phyloP scores from a whole-genome alignment of 2,329 filamentous ascomycete species.

The Epichloe festucae region DNA sequence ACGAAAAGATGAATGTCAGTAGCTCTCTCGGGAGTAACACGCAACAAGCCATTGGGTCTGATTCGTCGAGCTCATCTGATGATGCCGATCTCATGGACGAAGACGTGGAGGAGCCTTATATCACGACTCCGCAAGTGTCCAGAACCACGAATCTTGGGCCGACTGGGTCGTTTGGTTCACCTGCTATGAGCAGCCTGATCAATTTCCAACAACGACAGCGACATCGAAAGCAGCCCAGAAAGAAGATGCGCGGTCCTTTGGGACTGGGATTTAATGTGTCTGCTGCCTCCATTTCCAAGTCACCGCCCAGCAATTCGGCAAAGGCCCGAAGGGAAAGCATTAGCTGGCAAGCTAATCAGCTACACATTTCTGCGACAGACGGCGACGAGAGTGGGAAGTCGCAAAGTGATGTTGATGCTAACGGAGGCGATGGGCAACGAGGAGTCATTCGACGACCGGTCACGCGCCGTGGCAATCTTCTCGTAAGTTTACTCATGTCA shows the following conservation, averaged over 20 bases:
- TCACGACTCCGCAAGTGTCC: slow-evolving; percentile 68
- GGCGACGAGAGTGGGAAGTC: slow-evolving; percentile 53
- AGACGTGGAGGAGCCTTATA: slow-evolving; percentile 66
- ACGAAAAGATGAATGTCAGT: slow-evolving; percentile 59
- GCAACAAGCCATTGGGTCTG: slow-evolving; percentile 53
- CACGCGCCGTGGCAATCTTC: slow-evolving; percentile 73
- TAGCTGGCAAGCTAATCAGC: slow-evolving; percentile 77
- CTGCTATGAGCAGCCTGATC: slow-evolving; percentile 62
- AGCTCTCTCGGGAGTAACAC: slow-evolving; percentile 62
- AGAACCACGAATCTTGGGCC: slow-evolving; percentile 38
- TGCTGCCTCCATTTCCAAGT: slow-evolving; percentile 46
- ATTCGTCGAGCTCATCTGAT: slow-evolving; percentile 62
- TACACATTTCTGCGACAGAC: slow-evolving; percentile 67
- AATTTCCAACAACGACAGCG: slow-evolving; percentile 72
- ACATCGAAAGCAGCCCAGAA: slow-evolving; percentile 53
- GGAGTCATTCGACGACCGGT: slow-evolving; percentile 74
- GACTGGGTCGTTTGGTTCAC: slow-evolving; percentile 50
- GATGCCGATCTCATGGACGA: slow-evolving; percentile 61
- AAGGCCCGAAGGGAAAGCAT: slow-evolving; percentile 71
- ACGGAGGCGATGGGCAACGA: slow-evolving; percentile 44
- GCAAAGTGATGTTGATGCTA: slow-evolving; percentile 44
- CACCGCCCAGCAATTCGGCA: slow-evolving; percentile 47
- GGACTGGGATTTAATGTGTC: slow-evolving; percentile 37
- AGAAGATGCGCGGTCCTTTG: slow-evolving; percentile 35
- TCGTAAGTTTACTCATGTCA: slow-evolving; percentile 39